Evolutionary conservation across 176 grass and related monocot genomes (phyloP).

Genomic region (Oryza australiensis): DNA sequence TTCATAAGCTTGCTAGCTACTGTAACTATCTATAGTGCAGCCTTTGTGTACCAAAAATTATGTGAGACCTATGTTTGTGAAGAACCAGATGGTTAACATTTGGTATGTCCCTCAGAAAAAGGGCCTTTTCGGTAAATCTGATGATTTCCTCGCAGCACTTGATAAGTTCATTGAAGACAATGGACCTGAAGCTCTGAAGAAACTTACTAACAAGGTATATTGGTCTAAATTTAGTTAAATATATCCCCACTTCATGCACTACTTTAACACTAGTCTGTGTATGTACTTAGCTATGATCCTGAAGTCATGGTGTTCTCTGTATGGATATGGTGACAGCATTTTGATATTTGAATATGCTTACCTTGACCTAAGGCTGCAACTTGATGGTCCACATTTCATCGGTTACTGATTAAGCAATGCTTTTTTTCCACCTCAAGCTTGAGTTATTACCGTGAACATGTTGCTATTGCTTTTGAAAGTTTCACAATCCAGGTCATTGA

Average conservation of each 20-base stretch:
- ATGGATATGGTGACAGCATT: not conserved
- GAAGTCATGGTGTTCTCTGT: not conserved
- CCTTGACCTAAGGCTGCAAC: not conserved
- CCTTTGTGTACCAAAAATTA: conserved; percentile 72
- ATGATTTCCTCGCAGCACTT: conserved; percentile 53
- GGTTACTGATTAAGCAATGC: not conserved
- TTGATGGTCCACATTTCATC: not conserved
- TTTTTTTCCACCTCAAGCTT: not conserved
- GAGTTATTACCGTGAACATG: not conserved
- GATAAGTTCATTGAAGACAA: conserved; percentile 76
- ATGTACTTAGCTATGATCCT: not conserved
- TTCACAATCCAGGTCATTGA: not conserved
- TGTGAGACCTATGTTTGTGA: conserved; percentile 59
- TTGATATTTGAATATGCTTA: conserved; percentile 2
- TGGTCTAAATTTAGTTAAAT: not conserved
- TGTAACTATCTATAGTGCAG: too few relatives aligned
- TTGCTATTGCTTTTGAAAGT: not conserved
- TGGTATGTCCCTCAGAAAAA: conserved; percentile 63
- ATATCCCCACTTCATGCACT: not conserved
- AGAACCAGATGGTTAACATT: conserved; percentile 59
- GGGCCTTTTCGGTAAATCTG: conserved; percentile 48
- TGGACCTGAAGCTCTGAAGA: conserved; percentile 63
- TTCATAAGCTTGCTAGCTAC: too few relatives aligned
- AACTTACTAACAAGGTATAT: conserved; percentile 61
- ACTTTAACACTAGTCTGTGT: not conserved